Conservation (phyloP, 164 flowering plant species). For the Chloranthus sessilifolius region DNA sequence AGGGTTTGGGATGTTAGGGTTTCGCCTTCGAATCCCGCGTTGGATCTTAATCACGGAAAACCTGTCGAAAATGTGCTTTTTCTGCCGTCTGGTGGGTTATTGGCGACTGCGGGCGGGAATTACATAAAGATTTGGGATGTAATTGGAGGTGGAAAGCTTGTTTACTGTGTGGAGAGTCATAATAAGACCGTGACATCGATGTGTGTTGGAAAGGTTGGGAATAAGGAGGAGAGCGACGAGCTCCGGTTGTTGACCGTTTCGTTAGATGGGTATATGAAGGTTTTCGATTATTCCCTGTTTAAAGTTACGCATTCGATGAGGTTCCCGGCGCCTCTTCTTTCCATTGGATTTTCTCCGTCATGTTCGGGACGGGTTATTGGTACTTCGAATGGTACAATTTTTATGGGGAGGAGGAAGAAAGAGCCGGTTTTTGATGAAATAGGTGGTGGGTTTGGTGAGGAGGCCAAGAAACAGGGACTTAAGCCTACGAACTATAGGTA, state of each 20-base stretch:
- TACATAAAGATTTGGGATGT: constrained; percentile 90
- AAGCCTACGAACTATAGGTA: constrained; percentile 63
- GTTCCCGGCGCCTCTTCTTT: constrained; percentile 72
- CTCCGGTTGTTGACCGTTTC: constrained; percentile 69
- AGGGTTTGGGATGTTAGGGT: constrained; percentile 85
- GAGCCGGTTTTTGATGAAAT: constrained; percentile 19
- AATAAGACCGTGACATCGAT: constrained; percentile 86
- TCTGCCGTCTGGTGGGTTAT: constrained; percentile 73
- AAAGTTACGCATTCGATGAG: constrained; percentile 76
- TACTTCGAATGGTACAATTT: constrained; percentile 69
- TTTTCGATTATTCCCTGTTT: constrained; percentile 64
- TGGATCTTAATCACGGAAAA: constrained; percentile 62
- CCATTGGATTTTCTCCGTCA: constrained; percentile 69
- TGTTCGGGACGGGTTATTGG: constrained; percentile 62
- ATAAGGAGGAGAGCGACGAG: constrained; percentile 35
- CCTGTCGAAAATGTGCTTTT: constrained; percentile 78
- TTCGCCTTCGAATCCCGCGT: constrained; percentile 19
- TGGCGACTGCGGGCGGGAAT: constrained; percentile 87
- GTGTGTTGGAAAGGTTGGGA: constrained; percentile 60
- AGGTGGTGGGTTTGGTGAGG: constrained; percentile 19
- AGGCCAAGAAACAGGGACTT: constrained; percentile 35
- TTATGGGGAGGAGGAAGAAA: constrained; percentile 64
- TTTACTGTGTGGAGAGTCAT: constrained; percentile 70
- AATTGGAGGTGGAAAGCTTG: constrained; percentile 76
- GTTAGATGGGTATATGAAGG: constrained; percentile 90